A percentile compares a stretch with the other conserved stretches of the same genome.
Evolutionary conservation across 106 monocot genomes (phyloP).

Genomic region (Dendrobium officinale): DNA sequence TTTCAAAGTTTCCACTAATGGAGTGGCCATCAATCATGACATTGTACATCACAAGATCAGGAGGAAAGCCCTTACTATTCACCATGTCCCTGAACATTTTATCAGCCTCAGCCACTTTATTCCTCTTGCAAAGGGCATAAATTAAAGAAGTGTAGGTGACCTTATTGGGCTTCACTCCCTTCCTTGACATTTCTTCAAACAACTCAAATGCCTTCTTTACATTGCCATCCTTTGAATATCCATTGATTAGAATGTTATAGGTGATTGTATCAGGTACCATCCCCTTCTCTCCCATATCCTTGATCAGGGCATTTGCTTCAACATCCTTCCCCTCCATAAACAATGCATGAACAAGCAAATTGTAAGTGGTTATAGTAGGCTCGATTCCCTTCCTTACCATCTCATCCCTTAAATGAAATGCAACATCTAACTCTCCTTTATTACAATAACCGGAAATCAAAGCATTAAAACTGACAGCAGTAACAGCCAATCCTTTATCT

Average conservation of each 20-base stretch:
- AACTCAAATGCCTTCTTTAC: constrained; percentile 52
- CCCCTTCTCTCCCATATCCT: constrained; percentile 53
- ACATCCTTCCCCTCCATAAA: constrained; percentile 54
- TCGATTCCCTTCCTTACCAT: constrained; percentile 53
- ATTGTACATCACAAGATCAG: constrained; percentile 79
- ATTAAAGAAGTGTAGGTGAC: constrained; percentile 79
- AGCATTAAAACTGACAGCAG: constrained; percentile 45
- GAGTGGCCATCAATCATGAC: constrained; percentile 80
- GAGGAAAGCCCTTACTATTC: constrained; percentile 25
- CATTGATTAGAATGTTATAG: constrained; percentile 82
- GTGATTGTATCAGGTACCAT: constrained; percentile 52
- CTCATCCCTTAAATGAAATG: constrained; percentile 43
- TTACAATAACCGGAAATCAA: constrained; percentile 67
- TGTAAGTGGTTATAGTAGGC: constrained; percentile 47
- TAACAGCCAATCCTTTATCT: constrained; percentile 20
- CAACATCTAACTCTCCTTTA: constrained; percentile 37
- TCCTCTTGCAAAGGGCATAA: constrained; percentile 50
- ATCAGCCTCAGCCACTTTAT: constrained; percentile 48
- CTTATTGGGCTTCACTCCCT: constrained; percentile 39
- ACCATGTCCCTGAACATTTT: constrained; percentile 36
- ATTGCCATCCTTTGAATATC: constrained; percentile 54
- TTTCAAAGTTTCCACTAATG: constrained; percentile 33
- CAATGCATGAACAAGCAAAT: constrained; percentile 54
- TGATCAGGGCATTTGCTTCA: constrained; percentile 37
- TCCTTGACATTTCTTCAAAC: constrained; percentile 53